phyloP scores from a whole-genome alignment of 257 asterid genomes.

The Gardenia jasminoides region DNA sequence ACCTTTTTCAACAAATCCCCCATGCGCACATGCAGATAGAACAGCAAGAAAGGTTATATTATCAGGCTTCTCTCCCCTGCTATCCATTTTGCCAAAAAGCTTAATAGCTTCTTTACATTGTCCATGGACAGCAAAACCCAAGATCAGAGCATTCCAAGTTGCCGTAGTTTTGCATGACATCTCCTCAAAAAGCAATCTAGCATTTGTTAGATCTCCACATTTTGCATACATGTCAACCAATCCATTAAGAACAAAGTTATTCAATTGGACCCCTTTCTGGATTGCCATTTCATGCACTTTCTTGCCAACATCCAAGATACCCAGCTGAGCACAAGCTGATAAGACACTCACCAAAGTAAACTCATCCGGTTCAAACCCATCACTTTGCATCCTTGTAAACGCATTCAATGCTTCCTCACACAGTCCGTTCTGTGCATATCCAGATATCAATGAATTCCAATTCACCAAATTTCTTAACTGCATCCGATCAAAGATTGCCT shows the following conservation, averaged over 20 bases:
- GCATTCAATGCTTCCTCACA: conserved; percentile 51
- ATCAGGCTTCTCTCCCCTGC: conserved; percentile 45
- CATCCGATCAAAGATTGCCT: conserved; percentile 58
- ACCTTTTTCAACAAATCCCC: conserved; percentile 75
- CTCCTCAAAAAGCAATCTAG: conserved; percentile 52
- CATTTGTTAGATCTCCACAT: conserved; percentile 69
- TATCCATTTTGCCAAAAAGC: conserved; percentile 50
- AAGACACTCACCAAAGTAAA: conserved; percentile 61
- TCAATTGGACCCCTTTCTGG: conserved; percentile 38
- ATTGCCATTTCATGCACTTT: conserved; percentile 58
- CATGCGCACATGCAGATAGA: conserved; percentile 77
- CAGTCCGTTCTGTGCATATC: conserved; percentile 71
- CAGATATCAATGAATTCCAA: conserved; percentile 80
- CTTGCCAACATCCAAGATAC: conserved; percentile 55
- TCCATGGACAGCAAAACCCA: conserved; percentile 66
- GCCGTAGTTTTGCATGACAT: conserved; percentile 32
- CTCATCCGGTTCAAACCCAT: conserved; percentile 72
- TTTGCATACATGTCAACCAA: conserved; percentile 87
- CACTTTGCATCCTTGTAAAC: conserved; percentile 51
- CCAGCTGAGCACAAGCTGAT: conserved; percentile 77
- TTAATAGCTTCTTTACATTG: conserved; percentile 53
- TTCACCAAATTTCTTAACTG: conserved; percentile 59
- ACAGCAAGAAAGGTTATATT: conserved; percentile 61
- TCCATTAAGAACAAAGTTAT: conserved; percentile 59
- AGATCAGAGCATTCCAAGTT: conserved; percentile 67